These are phyloP conservation scores for Lactuca sativa DNA, from an alignment of 129 eudicot species.

Conservation along the genomic window DNA sequence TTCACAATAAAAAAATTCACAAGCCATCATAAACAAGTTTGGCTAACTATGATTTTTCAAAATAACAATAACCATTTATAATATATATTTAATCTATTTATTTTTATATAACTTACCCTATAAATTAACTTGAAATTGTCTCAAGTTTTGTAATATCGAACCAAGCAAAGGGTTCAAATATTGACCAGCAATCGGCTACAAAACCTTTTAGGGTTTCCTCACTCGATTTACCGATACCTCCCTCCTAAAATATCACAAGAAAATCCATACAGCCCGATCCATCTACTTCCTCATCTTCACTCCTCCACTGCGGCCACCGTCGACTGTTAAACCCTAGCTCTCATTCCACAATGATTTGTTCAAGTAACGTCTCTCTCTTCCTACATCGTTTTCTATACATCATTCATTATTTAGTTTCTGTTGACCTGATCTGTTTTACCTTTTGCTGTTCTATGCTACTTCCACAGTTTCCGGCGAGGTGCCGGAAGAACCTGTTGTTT, in stretches of 20 bases:
- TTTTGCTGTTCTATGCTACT: slow-evolving; percentile 9
- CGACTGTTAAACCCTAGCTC: slow-evolving; percentile 39
- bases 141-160: no score
- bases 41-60: no score
- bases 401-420: neutral
- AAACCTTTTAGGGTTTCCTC: slow-evolving; percentile 15
- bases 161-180: neutral
- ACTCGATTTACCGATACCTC: neutral
- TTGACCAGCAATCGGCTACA: slow-evolving; percentile 3
- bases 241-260: neutral
- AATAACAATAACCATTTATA: no score
- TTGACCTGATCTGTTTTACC: slow-evolving; percentile 29
- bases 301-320: slow-evolving; percentile 19
- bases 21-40: no score
- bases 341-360: slow-evolving; percentile 59
- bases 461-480: slow-evolving; percentile 94
- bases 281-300: slow-evolving; percentile 12
- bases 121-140: no score
- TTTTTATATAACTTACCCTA: no score
- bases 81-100: no score
- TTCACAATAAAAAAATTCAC: no score
- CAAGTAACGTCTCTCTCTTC: slow-evolving; percentile 48
- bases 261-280: slow-evolving; percentile 23
- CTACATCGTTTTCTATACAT: neutral
- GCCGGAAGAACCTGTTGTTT: slow-evolving; percentile 99